Base-by-base conservation (phyloP, 2,329 filamentous ascomycete species). In the Kalmusia sp. region DNA sequence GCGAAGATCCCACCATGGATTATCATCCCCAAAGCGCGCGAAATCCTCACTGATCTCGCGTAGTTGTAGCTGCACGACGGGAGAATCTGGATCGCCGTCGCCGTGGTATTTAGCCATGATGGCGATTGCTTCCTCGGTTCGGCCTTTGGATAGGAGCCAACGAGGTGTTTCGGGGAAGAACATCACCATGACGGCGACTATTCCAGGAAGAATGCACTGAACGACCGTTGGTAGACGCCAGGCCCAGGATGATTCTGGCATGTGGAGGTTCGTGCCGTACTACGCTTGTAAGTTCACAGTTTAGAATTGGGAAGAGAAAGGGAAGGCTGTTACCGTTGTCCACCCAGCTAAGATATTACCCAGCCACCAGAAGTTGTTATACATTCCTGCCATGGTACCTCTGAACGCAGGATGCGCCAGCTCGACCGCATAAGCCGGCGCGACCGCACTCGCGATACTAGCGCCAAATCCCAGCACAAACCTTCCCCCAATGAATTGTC, bases 101-200 rank as follows among this genome's bases (percentile, higher is more conserved):
- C 81, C 77, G 59, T 85, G 85, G 59, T 86, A 84, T 55, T 81
- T 82, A 6, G 82, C 79, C 49, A 89, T 76, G n/a, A 86, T 78
- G 1, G 77, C 73, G 35, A 82, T 76, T 1, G 84, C 85, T 62
- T 87, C 80, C 22, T 86, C 83, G 8, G 78, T 72, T 14, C 81
- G 79, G 40, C 83, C 81, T 30, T 83, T 78, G 43, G 78, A 76
- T 24, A 85, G 79, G 7, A 86, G 74, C 84, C 84, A 87, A 49
- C 84, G 73, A 1, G 85, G 85, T 0, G 82, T 84, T 59, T 87
- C 84, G 0, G 85, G 84, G 3, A 87, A 75, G 55, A 85, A 79
- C 60, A 79, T 80, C n/a, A 82, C 74, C 4, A 79, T 63, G 33
- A 69, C 50, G 63, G 81, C 77, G 28, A 83, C 78, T 3, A 84